Evolutionary conservation across 2,329 filamentous ascomycete genomes (phyloP).

Genomic region (Diaporthe humulicola): DNA sequence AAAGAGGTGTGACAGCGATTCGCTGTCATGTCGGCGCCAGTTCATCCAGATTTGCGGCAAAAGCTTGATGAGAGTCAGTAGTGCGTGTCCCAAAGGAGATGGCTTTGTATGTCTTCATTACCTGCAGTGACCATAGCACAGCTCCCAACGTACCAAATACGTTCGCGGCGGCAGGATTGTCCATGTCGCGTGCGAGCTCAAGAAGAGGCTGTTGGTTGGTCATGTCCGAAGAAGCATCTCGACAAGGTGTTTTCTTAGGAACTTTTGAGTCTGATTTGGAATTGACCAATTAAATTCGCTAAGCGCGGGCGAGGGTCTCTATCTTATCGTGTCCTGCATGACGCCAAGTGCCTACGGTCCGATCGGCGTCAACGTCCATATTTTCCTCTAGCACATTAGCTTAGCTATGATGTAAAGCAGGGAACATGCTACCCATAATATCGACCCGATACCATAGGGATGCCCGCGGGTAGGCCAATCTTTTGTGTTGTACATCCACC

Average conservation of each 20-base stretch:
- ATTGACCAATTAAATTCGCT: not conserved
- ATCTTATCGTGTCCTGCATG: not conserved
- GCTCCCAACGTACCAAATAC: not conserved
- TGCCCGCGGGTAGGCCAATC: fast-evolving
- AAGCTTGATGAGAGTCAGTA: not conserved
- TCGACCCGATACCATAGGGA: not conserved
- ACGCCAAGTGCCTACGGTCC: not conserved
- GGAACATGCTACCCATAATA: not conserved
- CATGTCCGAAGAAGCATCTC: not conserved
- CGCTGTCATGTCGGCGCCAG: not conserved
- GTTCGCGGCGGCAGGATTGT: not conserved
- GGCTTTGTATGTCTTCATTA: not conserved
- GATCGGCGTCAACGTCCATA: not conserved
- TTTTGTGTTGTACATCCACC: not conserved
- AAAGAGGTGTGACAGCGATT: not conserved
- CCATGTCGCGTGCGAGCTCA: not conserved
- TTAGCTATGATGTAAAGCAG: not conserved
- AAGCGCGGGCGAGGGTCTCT: not conserved
- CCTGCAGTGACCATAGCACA: not conserved
- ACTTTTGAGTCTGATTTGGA: not conserved
- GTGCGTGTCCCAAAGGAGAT: fast-evolving
- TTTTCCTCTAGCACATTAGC: not conserved
- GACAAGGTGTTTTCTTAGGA: not conserved
- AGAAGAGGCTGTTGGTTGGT: too few relatives aligned
- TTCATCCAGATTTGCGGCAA: not conserved